Evolutionary conservation across 176 grass and related monocot species (phyloP).

Genomic region (Juncus inflexus): DNA sequence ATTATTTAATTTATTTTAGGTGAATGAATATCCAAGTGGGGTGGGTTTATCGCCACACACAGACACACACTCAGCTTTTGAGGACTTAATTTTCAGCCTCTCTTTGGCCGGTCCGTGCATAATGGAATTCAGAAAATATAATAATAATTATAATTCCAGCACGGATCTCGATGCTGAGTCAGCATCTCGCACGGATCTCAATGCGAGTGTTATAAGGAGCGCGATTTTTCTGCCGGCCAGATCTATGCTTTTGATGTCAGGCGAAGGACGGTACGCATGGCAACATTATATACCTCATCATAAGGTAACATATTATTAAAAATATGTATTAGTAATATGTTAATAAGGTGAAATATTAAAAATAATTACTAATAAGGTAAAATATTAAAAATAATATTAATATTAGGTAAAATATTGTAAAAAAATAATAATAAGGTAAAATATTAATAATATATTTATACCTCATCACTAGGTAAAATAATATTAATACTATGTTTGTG

Average conservation of each 20-base stretch:
- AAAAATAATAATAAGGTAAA: background rate
- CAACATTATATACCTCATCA: conserved; percentile 99
- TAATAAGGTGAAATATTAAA: background rate
- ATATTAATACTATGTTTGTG: background rate
- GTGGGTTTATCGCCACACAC: conserved; percentile 94
- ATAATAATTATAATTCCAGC: conserved; percentile 39
- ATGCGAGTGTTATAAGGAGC: conserved; percentile 45
- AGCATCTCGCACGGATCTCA: conserved; percentile 26
- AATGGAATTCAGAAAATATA: conserved; percentile 96
- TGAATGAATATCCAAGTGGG: conserved; percentile 93
- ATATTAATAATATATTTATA: conserved; percentile 32
- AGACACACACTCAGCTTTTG: conserved; percentile 93
- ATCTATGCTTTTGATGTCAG: conserved; percentile 88
- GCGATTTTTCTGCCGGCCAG: conserved; percentile 70
- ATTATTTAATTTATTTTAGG: conserved; percentile 37
- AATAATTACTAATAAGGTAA: conserved; percentile 1
- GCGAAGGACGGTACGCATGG: conserved; percentile 93
- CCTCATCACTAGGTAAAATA: conserved; percentile 74
- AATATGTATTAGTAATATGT: background rate
- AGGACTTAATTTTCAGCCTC: conserved; percentile 95
- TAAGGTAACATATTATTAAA: conserved; percentile 46
- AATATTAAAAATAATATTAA: background rate
- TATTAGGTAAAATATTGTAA: background rate
- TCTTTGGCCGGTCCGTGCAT: conserved; percentile 82
- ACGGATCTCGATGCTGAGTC: conserved; percentile 26